Percentiles rank a stretch among this genome's conserved stretches.
Conservation (phyloP, 352 stramenopile species). For the Phytophthora sojae region DNA sequence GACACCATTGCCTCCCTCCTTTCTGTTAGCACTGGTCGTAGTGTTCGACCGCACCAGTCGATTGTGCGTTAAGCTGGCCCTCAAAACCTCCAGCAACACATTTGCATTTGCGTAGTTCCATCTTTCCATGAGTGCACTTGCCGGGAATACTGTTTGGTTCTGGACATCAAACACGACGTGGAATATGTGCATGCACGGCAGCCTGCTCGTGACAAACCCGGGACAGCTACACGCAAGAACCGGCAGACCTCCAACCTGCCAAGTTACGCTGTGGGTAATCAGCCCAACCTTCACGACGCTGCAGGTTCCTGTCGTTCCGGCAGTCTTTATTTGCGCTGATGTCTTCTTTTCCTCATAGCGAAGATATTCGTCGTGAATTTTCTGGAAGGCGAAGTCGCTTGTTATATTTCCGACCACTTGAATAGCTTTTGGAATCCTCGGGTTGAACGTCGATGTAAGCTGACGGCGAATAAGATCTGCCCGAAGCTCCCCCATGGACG, state of each 20-base stretch:
- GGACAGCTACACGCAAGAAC: not conserved
- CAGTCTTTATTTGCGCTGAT: not conserved
- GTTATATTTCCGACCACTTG: not conserved
- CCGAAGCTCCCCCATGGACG: not conserved
- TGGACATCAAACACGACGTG: not conserved
- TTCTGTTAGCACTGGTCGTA: no score
- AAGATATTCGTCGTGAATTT: not conserved
- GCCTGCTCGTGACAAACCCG: not conserved
- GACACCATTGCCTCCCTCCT: no score
- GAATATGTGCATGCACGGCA: not conserved
- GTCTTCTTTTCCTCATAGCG: not conserved
- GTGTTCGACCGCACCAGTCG: no score
- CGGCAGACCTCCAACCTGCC: not conserved
- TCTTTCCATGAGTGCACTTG: no score
- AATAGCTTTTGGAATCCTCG: not conserved
- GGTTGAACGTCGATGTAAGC: not conserved
- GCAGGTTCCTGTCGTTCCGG: not conserved
- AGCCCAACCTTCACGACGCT: not conserved
- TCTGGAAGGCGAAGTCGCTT: not conserved
- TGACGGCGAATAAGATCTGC: not conserved
- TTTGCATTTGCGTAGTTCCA: no score
- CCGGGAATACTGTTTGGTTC: not conserved
- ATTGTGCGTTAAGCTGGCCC: no score
- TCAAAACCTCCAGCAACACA: no score
- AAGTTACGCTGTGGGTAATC: not conserved